A percentile compares a stretch with the other conserved stretches of the same genome.
phyloP scores from a whole-genome alignment of 495 filamentous ascomycete species.

The Penicillium daleae region DNA sequence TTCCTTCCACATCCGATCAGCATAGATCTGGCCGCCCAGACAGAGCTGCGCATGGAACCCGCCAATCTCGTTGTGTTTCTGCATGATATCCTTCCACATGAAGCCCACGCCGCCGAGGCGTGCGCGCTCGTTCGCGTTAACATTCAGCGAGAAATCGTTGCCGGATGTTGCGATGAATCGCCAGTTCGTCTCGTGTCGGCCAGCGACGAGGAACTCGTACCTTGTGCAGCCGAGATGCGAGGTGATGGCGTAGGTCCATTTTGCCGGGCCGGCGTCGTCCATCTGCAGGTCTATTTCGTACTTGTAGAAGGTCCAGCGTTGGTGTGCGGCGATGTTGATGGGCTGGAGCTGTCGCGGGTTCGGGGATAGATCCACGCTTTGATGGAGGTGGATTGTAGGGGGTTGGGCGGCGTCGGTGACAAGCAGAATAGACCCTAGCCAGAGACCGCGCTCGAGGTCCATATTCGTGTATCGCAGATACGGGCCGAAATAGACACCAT shows the following conservation, averaged over 20 bases:
- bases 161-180: slow-evolving; percentile 95
- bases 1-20: slow-evolving; percentile 95
- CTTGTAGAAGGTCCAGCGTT: slow-evolving; percentile 92
- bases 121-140: slow-evolving; percentile 80
- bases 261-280: slow-evolving; percentile 77
- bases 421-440: slow-evolving; percentile 82
- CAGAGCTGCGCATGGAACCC: slow-evolving; percentile 94
- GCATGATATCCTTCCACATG: slow-evolving; percentile 99
- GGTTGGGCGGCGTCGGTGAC: slow-evolving; percentile 92
- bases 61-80: slow-evolving; percentile 94
- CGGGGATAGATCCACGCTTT: slow-evolving; percentile 86
- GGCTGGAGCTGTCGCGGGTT: slow-evolving; percentile 90
- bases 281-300: slow-evolving; percentile 93
- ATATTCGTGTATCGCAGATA: slow-evolving; percentile 97
- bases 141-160: slow-evolving; percentile 90
- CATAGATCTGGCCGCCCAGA: slow-evolving; percentile 93
- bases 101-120: slow-evolving; percentile 85
- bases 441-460: slow-evolving; percentile 88
- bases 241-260: slow-evolving; percentile 98
- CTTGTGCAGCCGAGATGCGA: slow-evolving; percentile 95
- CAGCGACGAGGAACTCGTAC: slow-evolving; percentile 97
- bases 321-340: slow-evolving; percentile 82
- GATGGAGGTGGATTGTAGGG: slow-evolving; percentile 94
- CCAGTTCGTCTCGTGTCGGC: slow-evolving; percentile 88
- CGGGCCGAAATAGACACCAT: slow-evolving; percentile 98